These are phyloP conservation scores for Codiaeum variegatum DNA, from an alignment of 441 rosid species.

Conservation along the genomic window DNA sequence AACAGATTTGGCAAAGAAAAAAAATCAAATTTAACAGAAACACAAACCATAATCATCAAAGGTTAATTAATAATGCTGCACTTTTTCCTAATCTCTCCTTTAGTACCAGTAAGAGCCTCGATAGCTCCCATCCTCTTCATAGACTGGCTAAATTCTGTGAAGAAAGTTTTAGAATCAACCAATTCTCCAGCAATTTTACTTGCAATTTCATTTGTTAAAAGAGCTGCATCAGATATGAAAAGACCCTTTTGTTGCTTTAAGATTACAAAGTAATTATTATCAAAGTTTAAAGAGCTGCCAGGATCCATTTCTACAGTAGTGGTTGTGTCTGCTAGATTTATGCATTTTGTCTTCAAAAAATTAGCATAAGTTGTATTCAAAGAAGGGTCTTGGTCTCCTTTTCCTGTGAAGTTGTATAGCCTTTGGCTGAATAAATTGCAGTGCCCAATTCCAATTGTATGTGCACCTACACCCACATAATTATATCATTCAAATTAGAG, in stretches of 20 bases:
- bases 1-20: too few relatives aligned
- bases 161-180: neutral
- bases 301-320: constrained; percentile 53
- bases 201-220: constrained; percentile 8
- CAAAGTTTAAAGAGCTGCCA: constrained; percentile 36
- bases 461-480: constrained; percentile 49
- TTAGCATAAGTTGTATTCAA: constrained; percentile 35
- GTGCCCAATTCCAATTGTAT: constrained; percentile 53
- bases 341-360: constrained; percentile 39
- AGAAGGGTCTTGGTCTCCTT: constrained; percentile 51
- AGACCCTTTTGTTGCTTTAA: constrained; percentile 45
- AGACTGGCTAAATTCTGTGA: constrained; percentile 13
- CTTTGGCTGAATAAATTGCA: constrained; percentile 39
- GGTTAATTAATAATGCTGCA: constrained; percentile 18
- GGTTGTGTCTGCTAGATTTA: constrained; percentile 21
- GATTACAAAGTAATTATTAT: constrained; percentile 34
- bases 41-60: neutral
- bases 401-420: constrained; percentile 66
- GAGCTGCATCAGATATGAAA: constrained; percentile 63
- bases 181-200: constrained; percentile 8
- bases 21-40: too few relatives aligned
- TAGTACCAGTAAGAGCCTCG: constrained; percentile 19
- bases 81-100: constrained; percentile 15
- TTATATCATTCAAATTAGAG: neutral
- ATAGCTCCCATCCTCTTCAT: constrained; percentile 15